Evolutionary conservation across 805 yeast species (phyloP).

Genomic region (Alloascoidea hylecoeti): DNA sequence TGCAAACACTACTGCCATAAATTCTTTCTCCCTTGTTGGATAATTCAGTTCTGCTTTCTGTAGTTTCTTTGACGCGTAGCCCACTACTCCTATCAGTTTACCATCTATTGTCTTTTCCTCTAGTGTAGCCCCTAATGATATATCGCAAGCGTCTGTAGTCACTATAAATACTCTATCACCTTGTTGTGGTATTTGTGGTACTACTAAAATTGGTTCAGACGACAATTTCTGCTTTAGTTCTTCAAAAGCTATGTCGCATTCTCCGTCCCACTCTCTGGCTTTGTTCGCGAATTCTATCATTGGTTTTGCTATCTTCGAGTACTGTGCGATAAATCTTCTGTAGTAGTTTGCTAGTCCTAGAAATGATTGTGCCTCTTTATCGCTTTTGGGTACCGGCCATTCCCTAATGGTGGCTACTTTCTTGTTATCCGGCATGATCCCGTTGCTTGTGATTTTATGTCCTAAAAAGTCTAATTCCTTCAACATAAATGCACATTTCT

Average conservation of each 20-base stretch:
- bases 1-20: conserved; percentile 5
- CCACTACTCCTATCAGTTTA: too few species aligned
- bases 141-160: conserved; percentile 7
- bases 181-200: conserved; percentile 4
- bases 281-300: conserved; percentile 2
- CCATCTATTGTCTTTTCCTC: too few species aligned
- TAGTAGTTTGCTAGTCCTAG: conserved; percentile 7
- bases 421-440: conserved; percentile 4
- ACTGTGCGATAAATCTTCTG: conserved; percentile 5
- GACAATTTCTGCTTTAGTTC: conserved; percentile 3
- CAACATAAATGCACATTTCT: conserved; percentile 6
- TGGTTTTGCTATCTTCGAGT: conserved; percentile 5
- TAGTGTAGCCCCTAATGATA: conserved; percentile 7
- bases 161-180: conserved; percentile 3
- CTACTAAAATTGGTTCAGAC: conserved; percentile 4
- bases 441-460: conserved; percentile 6
- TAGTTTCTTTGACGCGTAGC: too few species aligned
- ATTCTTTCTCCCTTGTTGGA: conserved; percentile 6
- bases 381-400: too few species aligned
- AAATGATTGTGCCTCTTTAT: conserved; percentile 2
- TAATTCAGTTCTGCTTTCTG: conserved; percentile 4
- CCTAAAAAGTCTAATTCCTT: conserved; percentile 8
- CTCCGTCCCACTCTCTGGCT: not conserved
- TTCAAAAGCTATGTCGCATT: conserved; percentile 1
- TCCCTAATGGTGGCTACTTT: conserved; percentile 2